Evolutionary conservation across 2,329 filamentous ascomycete species (phyloP), one percentile per base, ranked within the genome.

Genomic region (Verticillium albo-atrum): DNA sequence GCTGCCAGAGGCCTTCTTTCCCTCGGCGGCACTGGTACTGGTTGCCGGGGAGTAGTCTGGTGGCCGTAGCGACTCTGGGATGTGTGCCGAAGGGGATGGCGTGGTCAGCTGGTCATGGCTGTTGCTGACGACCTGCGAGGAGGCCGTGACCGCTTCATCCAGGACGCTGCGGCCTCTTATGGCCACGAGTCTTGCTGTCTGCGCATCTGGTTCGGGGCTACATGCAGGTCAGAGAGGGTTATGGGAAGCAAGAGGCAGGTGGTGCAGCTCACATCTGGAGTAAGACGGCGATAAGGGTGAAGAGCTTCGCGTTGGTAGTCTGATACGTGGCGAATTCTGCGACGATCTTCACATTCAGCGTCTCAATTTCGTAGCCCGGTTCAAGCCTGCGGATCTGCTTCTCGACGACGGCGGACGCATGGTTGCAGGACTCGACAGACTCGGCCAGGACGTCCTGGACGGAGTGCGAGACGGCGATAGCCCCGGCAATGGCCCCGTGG

Each of bases 341-440:
- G 28, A 74, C 34, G 61, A 70, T 68, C 10, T 64, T 63, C 25
- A 61, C 60, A 57, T 73, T 67, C 25, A 72, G 17, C 15, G 60
- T 56, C 34, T 56, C 55, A 1, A 55, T 54, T 25, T 69, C 59
- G 23, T 64, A 70, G 23, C 67, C 64, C 0, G 65, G 58, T 30
- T 69, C 67, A 55, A 75, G 59, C 5, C 72, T 66, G 67, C 71
- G 68, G 0, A 72, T 56, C 65, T 75, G 73, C 62, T 75, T 75
- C 47, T 70, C 68, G 42, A 75, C 54, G n/a, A 65, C 64, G 1
- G 69, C 72, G 20, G 65, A 62, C 3, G 66, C 62, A 3, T 60
- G 63, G 60, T 73, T 71, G 54, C 73, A 75, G 4, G 63, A 65
- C 25, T 60, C 61, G 1, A 75, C 61, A 9, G 64, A 67, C 14